Conservation (phyloP, 192 early-diverging fungal species). For the Coemansia sp. region DNA sequence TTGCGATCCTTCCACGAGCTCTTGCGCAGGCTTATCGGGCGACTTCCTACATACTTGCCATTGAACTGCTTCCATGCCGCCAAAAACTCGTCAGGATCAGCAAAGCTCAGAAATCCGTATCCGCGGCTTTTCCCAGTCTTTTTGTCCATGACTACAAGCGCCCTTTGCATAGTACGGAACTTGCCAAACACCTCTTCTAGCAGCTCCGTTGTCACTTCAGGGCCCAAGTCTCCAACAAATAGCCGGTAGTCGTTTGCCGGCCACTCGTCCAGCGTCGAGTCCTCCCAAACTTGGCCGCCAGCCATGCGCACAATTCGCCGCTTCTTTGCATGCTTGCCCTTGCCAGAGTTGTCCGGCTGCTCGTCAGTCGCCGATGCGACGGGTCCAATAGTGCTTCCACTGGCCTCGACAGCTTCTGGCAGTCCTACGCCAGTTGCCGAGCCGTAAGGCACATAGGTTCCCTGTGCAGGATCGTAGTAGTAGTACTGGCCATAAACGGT, state of each 20-base stretch:
- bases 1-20: constrained; percentile 93
- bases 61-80: constrained; percentile 95
- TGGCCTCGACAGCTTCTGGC: neutral
- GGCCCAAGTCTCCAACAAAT: constrained; percentile 94
- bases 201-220: constrained; percentile 88
- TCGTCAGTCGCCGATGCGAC: neutral
- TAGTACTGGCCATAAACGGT: constrained; percentile 48
- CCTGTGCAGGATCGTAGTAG: constrained; percentile 45
- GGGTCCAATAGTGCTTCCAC: neutral
- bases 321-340: constrained; percentile 60
- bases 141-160: constrained; percentile 87
- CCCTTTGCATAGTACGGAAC: constrained; percentile 81
- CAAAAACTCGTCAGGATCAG: constrained; percentile 89
- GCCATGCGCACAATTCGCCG: constrained; percentile 77
- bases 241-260: constrained; percentile 90
- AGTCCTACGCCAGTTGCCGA: constrained; percentile 9
- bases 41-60: constrained; percentile 95
- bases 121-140: constrained; percentile 84
- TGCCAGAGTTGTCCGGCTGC: constrained; percentile 29
- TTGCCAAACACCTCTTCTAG: constrained; percentile 82
- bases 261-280: constrained; percentile 84
- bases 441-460: constrained; percentile 32
- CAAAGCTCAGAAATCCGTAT: constrained; percentile 94
- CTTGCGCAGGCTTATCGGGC: constrained; percentile 93
- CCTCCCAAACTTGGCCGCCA: constrained; percentile 95